Evolutionary conservation across 352 stramenopile species (phyloP).

Genomic region (Phytophthora pistaciae): DNA sequence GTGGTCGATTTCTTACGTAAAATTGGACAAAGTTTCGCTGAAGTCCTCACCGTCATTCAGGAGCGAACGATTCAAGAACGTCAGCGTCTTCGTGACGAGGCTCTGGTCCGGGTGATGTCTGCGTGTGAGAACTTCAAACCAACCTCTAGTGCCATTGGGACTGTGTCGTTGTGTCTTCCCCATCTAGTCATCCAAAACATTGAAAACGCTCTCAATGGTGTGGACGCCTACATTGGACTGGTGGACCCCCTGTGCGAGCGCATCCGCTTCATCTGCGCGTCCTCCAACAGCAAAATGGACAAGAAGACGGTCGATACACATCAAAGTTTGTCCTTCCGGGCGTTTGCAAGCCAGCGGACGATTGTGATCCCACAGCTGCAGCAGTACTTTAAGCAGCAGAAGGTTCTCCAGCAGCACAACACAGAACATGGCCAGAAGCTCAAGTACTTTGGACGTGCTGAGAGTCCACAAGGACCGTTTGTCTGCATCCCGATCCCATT

Average conservation of each 20-base stretch:
- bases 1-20: conserved; percentile 79
- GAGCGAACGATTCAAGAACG: conserved; percentile 18
- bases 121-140: conserved; percentile 60
- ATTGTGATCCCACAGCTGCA: conserved; percentile 64
- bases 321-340: conserved; percentile 58
- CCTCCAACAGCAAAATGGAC: conserved; percentile 60
- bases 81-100: conserved; percentile 35
- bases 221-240: conserved; percentile 74
- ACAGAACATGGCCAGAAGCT: conserved; percentile 27
- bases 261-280: conserved; percentile 63
- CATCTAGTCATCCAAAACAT: conserved; percentile 62
- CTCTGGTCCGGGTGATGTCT: conserved; percentile 59
- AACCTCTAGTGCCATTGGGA: background rate
- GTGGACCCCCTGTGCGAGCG: conserved; percentile 57
- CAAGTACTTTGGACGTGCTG: conserved; percentile 32
- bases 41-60: conserved; percentile 23
- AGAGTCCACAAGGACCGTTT: conserved; percentile 44
- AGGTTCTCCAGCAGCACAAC: conserved; percentile 30
- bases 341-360: conserved; percentile 56
- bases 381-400: conserved; percentile 28
- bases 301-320: conserved; percentile 44
- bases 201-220: conserved; percentile 61
- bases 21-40: conserved; percentile 40
- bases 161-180: conserved; percentile 46
- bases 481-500: conserved; percentile 80